Evolutionary conservation across 176 grass and related monocot species (phyloP), one percentile per base, ranked within the genome.

Genomic region (Oryza rufipogon): DNA sequence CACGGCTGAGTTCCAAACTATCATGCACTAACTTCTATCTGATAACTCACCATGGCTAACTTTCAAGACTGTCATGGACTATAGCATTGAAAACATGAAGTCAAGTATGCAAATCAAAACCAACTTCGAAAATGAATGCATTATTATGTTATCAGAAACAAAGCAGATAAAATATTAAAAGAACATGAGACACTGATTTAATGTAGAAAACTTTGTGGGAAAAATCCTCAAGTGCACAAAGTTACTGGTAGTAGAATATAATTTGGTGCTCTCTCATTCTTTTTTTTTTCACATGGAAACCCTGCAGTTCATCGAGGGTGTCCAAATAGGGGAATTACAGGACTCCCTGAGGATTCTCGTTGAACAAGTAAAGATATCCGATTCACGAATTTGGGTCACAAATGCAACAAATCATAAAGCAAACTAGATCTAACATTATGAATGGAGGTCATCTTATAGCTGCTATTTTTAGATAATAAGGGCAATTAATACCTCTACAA

Each of bases 401-500:
- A 63, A 63, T 23, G 0, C 64, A 54, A 73, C 56, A 80, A 60
- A 68, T 60, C 42, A 75, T 7, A 15, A 79, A 83, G 80, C 74
- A 86, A 19, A 23, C 58, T 78, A 64, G 47, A 9, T 34, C 42
- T 71, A 48, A 83, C 46, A 79, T 69, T 77, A 71, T 65, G 68
- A n/a, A 69, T 6, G 66, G 20, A 41, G 4, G 10, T 46, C 28
- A 86, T 38, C 7, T 63, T 38, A 72, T 32, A 64, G 20, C 2
- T 76, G 36, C 25, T 75, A 80, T 15, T 11, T 64, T 52, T 28
- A 71, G 22, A 46, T 74, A 58, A 77, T 7, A 81, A 68, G 51
- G 34, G 46, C 9, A 41, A 68, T 23, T 20, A 65, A 78, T 97
- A 98, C 96, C 96, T 95, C 91, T 49, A 95, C 96, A 78, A 98